These are phyloP conservation scores for Chimonanthus praecox DNA, from an alignment of 164 flowering plant genomes.

Conservation along the genomic window DNA sequence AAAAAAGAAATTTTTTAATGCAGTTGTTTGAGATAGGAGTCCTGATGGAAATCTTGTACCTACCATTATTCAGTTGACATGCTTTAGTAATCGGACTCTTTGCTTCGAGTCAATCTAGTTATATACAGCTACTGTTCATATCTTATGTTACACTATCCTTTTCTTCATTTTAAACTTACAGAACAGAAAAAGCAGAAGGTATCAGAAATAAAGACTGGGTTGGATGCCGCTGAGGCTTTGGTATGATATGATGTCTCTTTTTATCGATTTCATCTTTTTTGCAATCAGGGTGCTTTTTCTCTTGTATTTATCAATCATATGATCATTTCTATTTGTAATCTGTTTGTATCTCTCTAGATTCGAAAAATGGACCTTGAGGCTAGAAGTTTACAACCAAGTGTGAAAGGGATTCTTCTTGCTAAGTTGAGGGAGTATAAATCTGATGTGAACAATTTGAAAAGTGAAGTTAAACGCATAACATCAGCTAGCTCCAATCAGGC, in stretches of 20 bases:
- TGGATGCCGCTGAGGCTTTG: constrained; percentile 84
- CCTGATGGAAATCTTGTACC: too few relatives aligned
- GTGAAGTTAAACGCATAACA: constrained; percentile 60
- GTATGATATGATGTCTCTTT: constrained; percentile 24
- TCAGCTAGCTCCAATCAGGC: constrained; percentile 46
- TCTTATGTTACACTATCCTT: neutral
- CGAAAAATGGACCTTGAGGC: constrained; percentile 94
- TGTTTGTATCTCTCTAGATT: constrained; percentile 33
- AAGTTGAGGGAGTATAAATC: constrained; percentile 87
- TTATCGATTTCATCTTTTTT: neutral
- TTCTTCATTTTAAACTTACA: constrained; percentile 26
- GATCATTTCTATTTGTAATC: neutral
- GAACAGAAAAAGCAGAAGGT: constrained; percentile 80
- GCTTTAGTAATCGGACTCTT: too few relatives aligned
- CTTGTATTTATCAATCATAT: neutral
- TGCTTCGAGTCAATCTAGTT: too few relatives aligned
- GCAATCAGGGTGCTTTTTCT: neutral
- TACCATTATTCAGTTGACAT: too few relatives aligned
- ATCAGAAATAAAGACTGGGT: constrained; percentile 58
- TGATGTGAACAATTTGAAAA: constrained; percentile 78
- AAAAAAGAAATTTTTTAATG: too few relatives aligned
- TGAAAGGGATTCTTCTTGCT: constrained; percentile 73
- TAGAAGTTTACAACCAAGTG: constrained; percentile 81
- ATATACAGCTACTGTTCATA: too few relatives aligned
- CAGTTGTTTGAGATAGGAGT: too few relatives aligned